Base-by-base conservation (phyloP, 106 monocot genomes). In the Amphibolis antarctica region DNA sequence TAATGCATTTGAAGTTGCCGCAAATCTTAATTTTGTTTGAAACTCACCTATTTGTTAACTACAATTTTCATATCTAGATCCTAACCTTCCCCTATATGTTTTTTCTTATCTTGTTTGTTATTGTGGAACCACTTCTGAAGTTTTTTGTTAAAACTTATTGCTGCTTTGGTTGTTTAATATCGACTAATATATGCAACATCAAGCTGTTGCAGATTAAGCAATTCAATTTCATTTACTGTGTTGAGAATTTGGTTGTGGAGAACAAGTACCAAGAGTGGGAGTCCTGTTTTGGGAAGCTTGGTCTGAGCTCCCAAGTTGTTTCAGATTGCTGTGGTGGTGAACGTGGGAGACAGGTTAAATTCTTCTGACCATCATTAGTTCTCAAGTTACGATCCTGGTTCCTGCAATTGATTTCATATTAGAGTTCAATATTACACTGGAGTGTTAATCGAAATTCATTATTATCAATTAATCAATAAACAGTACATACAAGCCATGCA, bases 151-250 rank as follows among this genome's bases (percentile, higher is more conserved):
- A n/a, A n/a, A n/a, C n/a, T n/a, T n/a, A n/a, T n/a, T n/a, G n/a
- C n/a, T n/a, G n/a, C n/a, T n/a, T n/a, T n/a, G n/a, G n/a, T n/a
- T n/a, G n/a, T n/a, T n/a, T n/a, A n/a, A n/a, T n/a, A n/a, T n/a
- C n/a, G n/a, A n/a, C n/a, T n/a, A n/a, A n/a, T n/a, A n/a, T n/a
- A n/a, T n/a, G n/a, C n/a, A n/a, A n/a, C n/a, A n/a, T n/a, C n/a
- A n/a, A n/a, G n/a, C 56, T 45, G 25, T 48, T 72, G 78, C 87
- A 98, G 98, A 46, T 64, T 51, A 66, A 71, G 30, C 85, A 99
- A 76, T 99, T 91, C 76, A 66, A 59, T 26, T 91, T 99, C 71
- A 88, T 91, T 45, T 83, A 85, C 55, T 99, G 98, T 68, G 73
- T 91, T 44, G 98, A 99, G 72, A 48, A 52, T 18, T 64, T 99